These are phyloP conservation scores for Hura crepitans DNA, from an alignment of 441 rosid species.

Conservation along the genomic window DNA sequence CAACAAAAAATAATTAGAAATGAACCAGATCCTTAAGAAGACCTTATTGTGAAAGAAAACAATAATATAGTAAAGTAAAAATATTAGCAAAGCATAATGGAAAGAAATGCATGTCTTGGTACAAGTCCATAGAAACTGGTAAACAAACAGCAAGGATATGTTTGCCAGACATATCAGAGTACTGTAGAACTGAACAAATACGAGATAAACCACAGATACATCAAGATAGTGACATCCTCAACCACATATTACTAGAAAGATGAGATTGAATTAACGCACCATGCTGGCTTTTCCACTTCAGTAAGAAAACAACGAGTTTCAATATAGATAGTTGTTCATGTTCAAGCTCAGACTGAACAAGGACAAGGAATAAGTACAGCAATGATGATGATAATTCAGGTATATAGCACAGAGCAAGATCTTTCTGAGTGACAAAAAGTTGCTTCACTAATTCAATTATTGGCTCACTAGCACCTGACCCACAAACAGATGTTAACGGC, in stretches of 20 bases:
- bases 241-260: conserved; percentile 10
- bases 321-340: conserved; percentile 72
- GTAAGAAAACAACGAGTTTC: conserved; percentile 56
- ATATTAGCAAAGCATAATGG: conserved; percentile 4
- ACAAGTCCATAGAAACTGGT: not conserved
- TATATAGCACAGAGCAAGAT: conserved; percentile 51
- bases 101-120: not conserved
- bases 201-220: not conserved
- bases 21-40: not conserved
- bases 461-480: conserved; percentile 40
- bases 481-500: conserved; percentile 37
- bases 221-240: not conserved
- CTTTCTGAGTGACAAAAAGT: conserved; percentile 58
- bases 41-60: not conserved
- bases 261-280: conserved; percentile 42
- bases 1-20: not conserved
- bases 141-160: not conserved
- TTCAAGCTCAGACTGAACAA: conserved; percentile 66
- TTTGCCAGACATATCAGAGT: conserved; percentile 5
- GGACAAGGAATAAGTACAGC: conserved; percentile 51
- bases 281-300: conserved; percentile 64
- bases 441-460: conserved; percentile 54
- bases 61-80: not conserved
- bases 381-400: conserved; percentile 49
- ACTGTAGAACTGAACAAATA: not conserved